Percentiles rank a stretch among this genome's conserved stretches.
These are phyloP conservation scores for Fraxinus sp. DNA, from an alignment of 305 asterid species.

Conservation along the genomic window DNA sequence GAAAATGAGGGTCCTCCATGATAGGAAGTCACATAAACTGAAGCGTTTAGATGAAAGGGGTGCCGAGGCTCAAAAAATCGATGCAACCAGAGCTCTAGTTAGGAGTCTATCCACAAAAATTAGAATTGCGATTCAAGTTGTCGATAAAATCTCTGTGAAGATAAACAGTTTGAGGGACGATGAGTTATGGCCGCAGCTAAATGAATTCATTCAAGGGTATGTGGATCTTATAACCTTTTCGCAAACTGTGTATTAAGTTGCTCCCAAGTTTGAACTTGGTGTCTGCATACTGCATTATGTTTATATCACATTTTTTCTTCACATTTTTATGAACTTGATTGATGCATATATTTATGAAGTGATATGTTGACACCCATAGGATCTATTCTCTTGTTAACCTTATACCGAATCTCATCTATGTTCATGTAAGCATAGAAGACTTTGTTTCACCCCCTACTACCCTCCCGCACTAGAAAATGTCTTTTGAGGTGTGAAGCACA, in stretches of 20 bases:
- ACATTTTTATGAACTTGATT: background rate
- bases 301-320: background rate
- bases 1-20: constrained; percentile 82
- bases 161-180: constrained; percentile 81
- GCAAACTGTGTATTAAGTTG: constrained; percentile 2
- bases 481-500: background rate
- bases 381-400: background rate
- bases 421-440: background rate
- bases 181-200: constrained; percentile 90
- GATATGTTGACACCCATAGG: constrained; percentile 4
- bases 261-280: constrained; percentile 5
- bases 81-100: constrained; percentile 64
- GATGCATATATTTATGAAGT: background rate
- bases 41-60: constrained; percentile 75
- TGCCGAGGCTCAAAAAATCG: constrained; percentile 76
- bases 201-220: constrained; percentile 80
- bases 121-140: constrained; percentile 84
- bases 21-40: constrained; percentile 58
- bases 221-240: constrained; percentile 16
- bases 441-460: background rate
- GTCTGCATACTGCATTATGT: background rate
- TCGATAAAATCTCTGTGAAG: constrained; percentile 86
- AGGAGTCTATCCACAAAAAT: constrained; percentile 80
- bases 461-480: background rate
- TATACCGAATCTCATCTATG: background rate